Base-by-base conservation (phyloP, 2,329 filamentous ascomycete species). In the Zymoseptoria passerinii region DNA sequence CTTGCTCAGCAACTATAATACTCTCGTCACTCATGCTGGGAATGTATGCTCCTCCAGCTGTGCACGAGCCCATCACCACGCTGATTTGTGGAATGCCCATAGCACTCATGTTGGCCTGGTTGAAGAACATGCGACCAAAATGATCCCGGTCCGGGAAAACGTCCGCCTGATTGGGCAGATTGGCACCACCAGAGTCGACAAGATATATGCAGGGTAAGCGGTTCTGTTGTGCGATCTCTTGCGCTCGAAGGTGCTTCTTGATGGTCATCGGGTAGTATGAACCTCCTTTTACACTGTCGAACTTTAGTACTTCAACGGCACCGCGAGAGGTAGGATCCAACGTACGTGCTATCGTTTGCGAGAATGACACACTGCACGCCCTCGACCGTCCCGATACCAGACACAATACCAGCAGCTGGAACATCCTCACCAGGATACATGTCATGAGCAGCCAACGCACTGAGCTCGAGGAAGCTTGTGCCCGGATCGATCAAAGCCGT, bases 191-290 rank as follows among this genome's bases (percentile, higher is more conserved):
- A 4, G 91, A 96, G 73, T 99, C 92, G 58, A 97, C 94, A 23
- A 99, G 82, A 75, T 97, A 99, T 72, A 99, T 89, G 74, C 92
- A 97, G 0, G 85, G 85, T 8, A 88, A 73, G 59, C 84, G 86
- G 74, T 97, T 97, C 73, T 97, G 90, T 64, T 89, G 84, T 0
- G 92, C 92, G 63, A 97, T 88, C 28, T 88, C 86, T 74, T 99
- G 94, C 4, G 92, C 92, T 62, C 92, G 84, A 16, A 97, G 79
- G 74, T 97, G 94, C 80, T 99, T 99, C 79, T 96, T 96, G 59
- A 97, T 90, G 0, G 92, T 99, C 67, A 97, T 90, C 1, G 92
- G 92, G 71, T 92, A 97, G 76, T 99, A 99, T 1, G 92, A 95
- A 23, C 92, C 92, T 55, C 92, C 92, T 77, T 97, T 99, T 70